phyloP scores from a whole-genome alignment of 768 basidiomycete genomes.

The Lyophyllum decastes region DNA sequence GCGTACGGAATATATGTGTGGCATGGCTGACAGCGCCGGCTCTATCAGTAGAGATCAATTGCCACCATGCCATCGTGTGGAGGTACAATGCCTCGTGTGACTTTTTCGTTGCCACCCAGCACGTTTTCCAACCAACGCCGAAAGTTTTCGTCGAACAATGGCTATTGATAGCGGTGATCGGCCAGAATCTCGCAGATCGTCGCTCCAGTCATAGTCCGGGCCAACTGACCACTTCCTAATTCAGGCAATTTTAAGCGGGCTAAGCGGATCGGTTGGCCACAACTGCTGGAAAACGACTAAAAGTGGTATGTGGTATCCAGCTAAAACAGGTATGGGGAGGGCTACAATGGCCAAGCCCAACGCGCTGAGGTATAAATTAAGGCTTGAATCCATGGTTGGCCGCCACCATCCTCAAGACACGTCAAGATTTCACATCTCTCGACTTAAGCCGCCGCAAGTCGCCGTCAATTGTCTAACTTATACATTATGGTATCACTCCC shows the following conservation, averaged over 20 bases:
- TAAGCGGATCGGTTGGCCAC: background rate
- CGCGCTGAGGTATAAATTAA: background rate
- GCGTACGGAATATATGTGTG: no score
- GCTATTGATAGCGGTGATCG: background rate
- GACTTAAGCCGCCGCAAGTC: background rate
- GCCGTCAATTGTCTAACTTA: background rate
- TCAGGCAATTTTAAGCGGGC: background rate
- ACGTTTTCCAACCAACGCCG: background rate
- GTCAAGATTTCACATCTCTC: background rate
- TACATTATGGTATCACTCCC: conserved; percentile 4
- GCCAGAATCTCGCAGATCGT: background rate
- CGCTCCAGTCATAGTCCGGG: background rate
- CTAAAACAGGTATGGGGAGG: background rate
- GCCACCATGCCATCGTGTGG: background rate
- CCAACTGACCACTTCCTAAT: background rate
- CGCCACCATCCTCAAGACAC: background rate
- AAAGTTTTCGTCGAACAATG: background rate
- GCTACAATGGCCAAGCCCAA: background rate
- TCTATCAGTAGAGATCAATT: background rate
- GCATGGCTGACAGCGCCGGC: no score
- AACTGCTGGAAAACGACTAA: background rate
- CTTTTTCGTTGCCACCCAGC: background rate
- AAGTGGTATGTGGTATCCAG: background rate
- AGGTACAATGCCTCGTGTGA: background rate
- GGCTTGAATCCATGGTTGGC: no score